Percentiles rank a stretch among this genome's conserved stretches.
phyloP scores from a whole-genome alignment of 2,329 filamentous ascomycete species.

The Penicillium sp. region DNA sequence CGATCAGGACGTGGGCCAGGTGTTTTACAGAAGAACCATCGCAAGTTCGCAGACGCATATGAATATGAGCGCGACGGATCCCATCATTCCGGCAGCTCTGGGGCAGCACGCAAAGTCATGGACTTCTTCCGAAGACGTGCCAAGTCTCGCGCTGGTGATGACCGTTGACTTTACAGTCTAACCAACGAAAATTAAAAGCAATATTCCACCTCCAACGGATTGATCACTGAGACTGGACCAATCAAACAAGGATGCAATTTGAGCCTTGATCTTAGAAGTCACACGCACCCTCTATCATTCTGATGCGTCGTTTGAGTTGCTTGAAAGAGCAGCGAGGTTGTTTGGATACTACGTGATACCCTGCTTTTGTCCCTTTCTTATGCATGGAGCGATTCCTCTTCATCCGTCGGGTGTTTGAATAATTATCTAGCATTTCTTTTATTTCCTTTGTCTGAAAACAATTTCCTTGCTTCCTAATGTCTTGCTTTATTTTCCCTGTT shows the following conservation, averaged over 20 bases:
- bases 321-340: slow-evolving; percentile 35
- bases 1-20: slow-evolving; percentile 47
- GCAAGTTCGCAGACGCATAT: slow-evolving; percentile 83
- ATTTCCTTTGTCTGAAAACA: slow-evolving; percentile 33
- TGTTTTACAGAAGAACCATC: slow-evolving; percentile 79
- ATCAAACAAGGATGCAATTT: slow-evolving; percentile 13
- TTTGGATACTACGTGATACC: slow-evolving; percentile 45
- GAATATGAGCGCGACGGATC: slow-evolving; percentile 63
- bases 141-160: slow-evolving; percentile 62
- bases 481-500: slow-evolving; percentile 10
- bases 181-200: slow-evolving; percentile 12
- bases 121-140: slow-evolving; percentile 92
- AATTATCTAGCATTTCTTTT: slow-evolving; percentile 36
- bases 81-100: slow-evolving; percentile 76
- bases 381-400: slow-evolving; percentile 38
- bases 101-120: slow-evolving; percentile 90
- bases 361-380: slow-evolving; percentile 36
- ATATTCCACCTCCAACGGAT: not conserved
- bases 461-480: slow-evolving; percentile 23
- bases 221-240: slow-evolving; percentile 11
- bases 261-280: slow-evolving; percentile 16
- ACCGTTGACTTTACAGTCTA: slow-evolving; percentile 30
- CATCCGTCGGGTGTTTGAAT: slow-evolving; percentile 33
- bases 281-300: slow-evolving; percentile 10
- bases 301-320: slow-evolving; percentile 19